Evolutionary conservation across 331 rosid genomes (phyloP).

Genomic region (Phaseolus coccineus): DNA sequence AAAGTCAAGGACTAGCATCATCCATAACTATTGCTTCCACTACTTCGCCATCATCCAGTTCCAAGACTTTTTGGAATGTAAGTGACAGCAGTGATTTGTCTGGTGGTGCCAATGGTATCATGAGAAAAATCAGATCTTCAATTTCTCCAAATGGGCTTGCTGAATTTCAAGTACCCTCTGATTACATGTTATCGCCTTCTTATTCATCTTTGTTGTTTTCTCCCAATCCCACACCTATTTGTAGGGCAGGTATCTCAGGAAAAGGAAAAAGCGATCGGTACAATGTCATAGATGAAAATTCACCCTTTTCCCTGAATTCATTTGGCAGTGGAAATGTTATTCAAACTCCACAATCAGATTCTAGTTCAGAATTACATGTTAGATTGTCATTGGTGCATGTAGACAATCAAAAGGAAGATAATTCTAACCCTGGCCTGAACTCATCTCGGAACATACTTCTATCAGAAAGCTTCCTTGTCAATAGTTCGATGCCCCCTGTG

Average conservation of each 20-base stretch:
- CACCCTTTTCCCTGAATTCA: constrained; percentile 72
- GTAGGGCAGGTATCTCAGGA: constrained; percentile 42
- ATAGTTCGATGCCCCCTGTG: constrained; percentile 43
- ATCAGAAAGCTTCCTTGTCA: constrained; percentile 51
- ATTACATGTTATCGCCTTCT: constrained; percentile 47
- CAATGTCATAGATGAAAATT: constrained; percentile 52
- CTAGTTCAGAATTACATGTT: constrained; percentile 57
- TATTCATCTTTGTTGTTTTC: constrained; percentile 51
- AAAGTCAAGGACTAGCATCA: constrained; percentile 43
- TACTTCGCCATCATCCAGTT: constrained; percentile 52
- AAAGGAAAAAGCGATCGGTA: constrained; percentile 38
- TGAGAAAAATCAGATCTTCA: constrained; percentile 46
- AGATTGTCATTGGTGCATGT: constrained; percentile 49
- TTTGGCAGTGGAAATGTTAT: constrained; percentile 76
- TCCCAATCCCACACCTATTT: constrained; percentile 48
- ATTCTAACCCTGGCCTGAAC: constrained; percentile 51
- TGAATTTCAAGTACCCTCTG: constrained; percentile 54
- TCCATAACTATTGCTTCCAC: constrained; percentile 50
- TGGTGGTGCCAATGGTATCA: constrained; percentile 32
- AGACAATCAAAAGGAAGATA: constrained; percentile 46
- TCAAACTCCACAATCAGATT: constrained; percentile 75
- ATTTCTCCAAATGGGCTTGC: constrained; percentile 54
- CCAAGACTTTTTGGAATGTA: constrained; percentile 47
- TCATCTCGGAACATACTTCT: constrained; percentile 52
- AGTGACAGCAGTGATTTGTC: constrained; percentile 52